Percentiles rank a stretch among this genome's conserved stretches.
Evolutionary conservation across 441 rosid genomes (phyloP).

Genomic region (Erodium trifolium): DNA sequence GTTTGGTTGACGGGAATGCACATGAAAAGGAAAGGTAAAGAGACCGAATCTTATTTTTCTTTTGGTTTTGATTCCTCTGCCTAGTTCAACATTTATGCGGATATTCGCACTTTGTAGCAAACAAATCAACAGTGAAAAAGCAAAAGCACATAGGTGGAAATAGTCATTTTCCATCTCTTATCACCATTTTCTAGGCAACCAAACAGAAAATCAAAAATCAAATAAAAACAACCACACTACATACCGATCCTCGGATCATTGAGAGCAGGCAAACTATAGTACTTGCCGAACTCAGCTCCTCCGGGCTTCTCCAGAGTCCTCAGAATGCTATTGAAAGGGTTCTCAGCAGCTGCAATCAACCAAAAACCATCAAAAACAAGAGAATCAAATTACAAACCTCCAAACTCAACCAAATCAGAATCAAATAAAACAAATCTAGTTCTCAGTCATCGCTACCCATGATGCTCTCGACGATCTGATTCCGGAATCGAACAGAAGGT

Average conservation of each 20-base stretch:
- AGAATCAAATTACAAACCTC: background rate
- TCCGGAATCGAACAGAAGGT: background rate
- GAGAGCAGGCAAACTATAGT: constrained; percentile 49
- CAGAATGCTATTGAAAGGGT: constrained; percentile 43
- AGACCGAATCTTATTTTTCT: background rate
- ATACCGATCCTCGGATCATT: constrained; percentile 58
- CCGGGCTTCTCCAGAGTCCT: constrained; percentile 45
- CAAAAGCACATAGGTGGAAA: background rate
- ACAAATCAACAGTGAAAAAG: too few species aligned
- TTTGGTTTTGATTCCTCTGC: background rate
- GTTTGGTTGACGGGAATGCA: background rate
- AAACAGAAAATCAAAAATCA: background rate
- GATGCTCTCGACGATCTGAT: constrained; percentile 1
- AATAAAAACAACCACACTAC: constrained; percentile 15
- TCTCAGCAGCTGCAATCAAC: constrained; percentile 32
- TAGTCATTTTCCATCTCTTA: background rate
- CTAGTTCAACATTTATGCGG: background rate
- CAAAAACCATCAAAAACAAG: background rate
- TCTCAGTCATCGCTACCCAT: background rate
- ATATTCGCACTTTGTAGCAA: too few species aligned
- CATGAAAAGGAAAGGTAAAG: background rate
- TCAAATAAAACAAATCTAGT: background rate
- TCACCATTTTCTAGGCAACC: constrained; percentile 13
- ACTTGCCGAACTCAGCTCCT: constrained; percentile 46
- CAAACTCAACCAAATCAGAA: background rate